Base-by-base conservation (phyloP, 148 eudicot genomes). In the Rhododendron molle region DNA sequence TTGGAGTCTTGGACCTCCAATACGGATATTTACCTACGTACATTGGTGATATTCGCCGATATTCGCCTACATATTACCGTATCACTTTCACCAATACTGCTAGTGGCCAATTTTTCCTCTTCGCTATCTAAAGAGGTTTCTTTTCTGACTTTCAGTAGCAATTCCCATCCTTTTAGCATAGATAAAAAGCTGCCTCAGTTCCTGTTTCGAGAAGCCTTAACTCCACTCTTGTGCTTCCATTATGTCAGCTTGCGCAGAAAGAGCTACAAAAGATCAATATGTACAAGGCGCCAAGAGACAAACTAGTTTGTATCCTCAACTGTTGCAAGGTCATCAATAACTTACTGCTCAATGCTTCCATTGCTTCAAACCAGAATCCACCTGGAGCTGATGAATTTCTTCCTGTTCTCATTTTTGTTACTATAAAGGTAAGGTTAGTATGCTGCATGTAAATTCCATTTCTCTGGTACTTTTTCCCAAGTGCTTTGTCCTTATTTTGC, bases 381-480 rank as follows among this genome's bases (percentile, higher is more conserved):
- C 96, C 98, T 56, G 98, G 99, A 81, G 99, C 99, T 82, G 99
- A 97, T 86, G 99, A 95, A 72, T 97, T 97, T 89, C 95, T 97
- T 84, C 99, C 99, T 12, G 95, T 95, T 90, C 98, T 97, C 85
- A 97, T 97, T 60, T 97, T 86, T 87, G 95, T 95, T 73, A 97
- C 96, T 38, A 88, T 97, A 84, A 97, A 97, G 96, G 99, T 95
- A 85, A 89, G 90, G 71, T 72, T 69, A 12, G 49, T 69, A 34
- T 69, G 54, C 69, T 67, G 74, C 82, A 74, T 7, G 52, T 3
- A 30, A 21, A 43, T 15, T 58, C 32, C 34, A 62, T 65, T 85
- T 49, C 34, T 20, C 20, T 5, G 26, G 36, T 38, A 79, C 9
- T 78, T 79, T 23, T n/a, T 47, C 13, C 56, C 50, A 46, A 13